A percentile compares a stretch with the other conserved stretches of the same genome.
Evolutionary conservation across 208 protist species (phyloP).

Genomic region (Herpetomonas samuelpessoai): DNA sequence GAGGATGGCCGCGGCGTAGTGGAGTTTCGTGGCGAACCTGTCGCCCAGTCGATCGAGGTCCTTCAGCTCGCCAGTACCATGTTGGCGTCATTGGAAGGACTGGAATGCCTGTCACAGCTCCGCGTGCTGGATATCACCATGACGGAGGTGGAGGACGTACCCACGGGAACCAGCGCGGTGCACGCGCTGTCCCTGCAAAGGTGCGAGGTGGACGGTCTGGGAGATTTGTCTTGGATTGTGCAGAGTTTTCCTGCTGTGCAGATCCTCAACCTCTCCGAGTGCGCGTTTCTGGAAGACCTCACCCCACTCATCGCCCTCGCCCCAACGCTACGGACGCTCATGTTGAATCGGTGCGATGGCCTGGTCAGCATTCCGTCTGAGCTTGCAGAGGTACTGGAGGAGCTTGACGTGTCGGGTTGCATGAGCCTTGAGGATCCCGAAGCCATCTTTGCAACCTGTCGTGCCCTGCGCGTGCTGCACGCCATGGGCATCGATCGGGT

Average conservation of each 20-base stretch:
- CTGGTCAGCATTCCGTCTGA: slow-evolving; percentile 1
- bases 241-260: neutral
- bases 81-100: neutral
- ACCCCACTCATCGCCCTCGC: neutral
- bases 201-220: too few species aligned
- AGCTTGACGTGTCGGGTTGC: slow-evolving; percentile 14
- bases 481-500: neutral
- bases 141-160: neutral
- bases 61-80: neutral
- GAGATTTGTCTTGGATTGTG: too few species aligned
- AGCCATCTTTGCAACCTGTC: neutral
- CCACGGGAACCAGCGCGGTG: too few species aligned
- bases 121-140: neutral
- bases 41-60: neutral
- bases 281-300: neutral
- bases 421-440: slow-evolving; percentile 7
- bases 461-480: neutral
- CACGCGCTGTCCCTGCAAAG: too few species aligned
- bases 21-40: too few species aligned
- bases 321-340: slow-evolving; percentile 5
- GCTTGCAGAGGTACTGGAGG: slow-evolving; percentile 5
- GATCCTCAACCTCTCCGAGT: neutral
- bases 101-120: neutral
- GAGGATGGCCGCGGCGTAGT: too few species aligned
- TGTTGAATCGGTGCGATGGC: neutral